Evolutionary conservation across 768 basidiomycete species (phyloP).

Genomic region (Aureoboletus auriporus): DNA sequence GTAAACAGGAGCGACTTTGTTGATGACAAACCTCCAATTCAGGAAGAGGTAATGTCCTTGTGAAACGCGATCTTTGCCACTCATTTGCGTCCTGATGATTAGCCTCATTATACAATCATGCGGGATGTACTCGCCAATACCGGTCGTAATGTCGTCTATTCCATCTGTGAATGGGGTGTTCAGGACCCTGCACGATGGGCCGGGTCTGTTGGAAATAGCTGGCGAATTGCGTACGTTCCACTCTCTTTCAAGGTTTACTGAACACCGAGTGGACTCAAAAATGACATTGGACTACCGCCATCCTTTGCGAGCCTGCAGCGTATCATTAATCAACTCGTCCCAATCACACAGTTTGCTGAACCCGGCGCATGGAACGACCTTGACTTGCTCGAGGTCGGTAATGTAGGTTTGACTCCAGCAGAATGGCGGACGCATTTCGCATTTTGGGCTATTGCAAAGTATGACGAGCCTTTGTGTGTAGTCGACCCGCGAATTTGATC

Average conservation of each 20-base stretch:
- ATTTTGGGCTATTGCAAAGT: constrained; percentile 14
- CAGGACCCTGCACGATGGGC: constrained; percentile 51
- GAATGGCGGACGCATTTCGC: constrained; percentile 12
- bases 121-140: constrained; percentile 5
- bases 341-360: constrained; percentile 45
- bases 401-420: constrained; percentile 34
- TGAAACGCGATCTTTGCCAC: not conserved
- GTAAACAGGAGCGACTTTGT: constrained; percentile 3
- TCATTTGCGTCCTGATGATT: not conserved
- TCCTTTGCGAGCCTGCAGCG: constrained; percentile 11
- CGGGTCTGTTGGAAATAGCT: constrained; percentile 44
- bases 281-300: constrained; percentile 9
- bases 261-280: not conserved
- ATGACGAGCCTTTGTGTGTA: not conserved
- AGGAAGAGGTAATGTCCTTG: constrained; percentile 2
- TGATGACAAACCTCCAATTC: not conserved
- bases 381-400: constrained; percentile 53
- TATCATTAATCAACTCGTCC: constrained; percentile 31
- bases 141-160: constrained; percentile 36
- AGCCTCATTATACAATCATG: constrained; percentile 6
- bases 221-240: constrained; percentile 42
- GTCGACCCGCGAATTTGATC: not conserved
- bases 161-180: constrained; percentile 50
- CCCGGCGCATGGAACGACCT: constrained; percentile 49
- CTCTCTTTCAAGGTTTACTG: not conserved